Conservation (phyloP, 2,329 filamentous ascomycete genomes). For the Colletotrichum australisinense region DNA sequence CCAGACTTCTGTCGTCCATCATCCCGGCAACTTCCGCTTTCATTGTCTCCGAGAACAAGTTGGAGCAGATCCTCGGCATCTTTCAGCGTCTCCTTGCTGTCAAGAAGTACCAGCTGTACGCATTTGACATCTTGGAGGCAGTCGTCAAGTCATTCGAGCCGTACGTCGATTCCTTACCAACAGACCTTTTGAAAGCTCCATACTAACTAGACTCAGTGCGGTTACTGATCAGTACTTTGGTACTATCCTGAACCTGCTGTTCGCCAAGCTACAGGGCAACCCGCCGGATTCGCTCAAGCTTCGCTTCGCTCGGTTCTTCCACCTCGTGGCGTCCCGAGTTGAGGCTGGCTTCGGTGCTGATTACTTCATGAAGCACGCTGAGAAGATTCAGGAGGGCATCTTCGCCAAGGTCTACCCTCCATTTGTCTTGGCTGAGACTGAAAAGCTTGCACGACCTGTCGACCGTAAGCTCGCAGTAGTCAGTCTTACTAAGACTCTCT, state of each 20-base stretch:
- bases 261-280: constrained; percentile 78
- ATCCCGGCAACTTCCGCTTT: constrained; percentile 80
- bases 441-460: constrained; percentile 85
- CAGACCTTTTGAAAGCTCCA: not conserved
- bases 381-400: constrained; percentile 81
- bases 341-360: constrained; percentile 90
- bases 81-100: constrained; percentile 89
- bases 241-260: constrained; percentile 83
- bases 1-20: constrained; percentile 85
- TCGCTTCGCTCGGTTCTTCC: constrained; percentile 94
- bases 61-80: constrained; percentile 91
- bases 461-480: constrained; percentile 96
- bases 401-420: constrained; percentile 88
- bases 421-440: constrained; percentile 89
- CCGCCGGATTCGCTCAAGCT: constrained; percentile 83
- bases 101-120: constrained; percentile 87
- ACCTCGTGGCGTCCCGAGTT: constrained; percentile 83
- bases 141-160: constrained; percentile 79
- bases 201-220: constrained; percentile 54
- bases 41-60: constrained; percentile 82
- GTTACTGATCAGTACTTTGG: constrained; percentile 81
- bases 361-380: constrained; percentile 88
- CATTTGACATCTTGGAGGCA: constrained; percentile 90
- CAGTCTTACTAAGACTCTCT: constrained; percentile 91
- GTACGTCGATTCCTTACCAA: constrained; percentile 57